phyloP scores from a whole-genome alignment of 2,329 filamentous ascomycete genomes.

The Hymenoscyphus infarciens region DNA sequence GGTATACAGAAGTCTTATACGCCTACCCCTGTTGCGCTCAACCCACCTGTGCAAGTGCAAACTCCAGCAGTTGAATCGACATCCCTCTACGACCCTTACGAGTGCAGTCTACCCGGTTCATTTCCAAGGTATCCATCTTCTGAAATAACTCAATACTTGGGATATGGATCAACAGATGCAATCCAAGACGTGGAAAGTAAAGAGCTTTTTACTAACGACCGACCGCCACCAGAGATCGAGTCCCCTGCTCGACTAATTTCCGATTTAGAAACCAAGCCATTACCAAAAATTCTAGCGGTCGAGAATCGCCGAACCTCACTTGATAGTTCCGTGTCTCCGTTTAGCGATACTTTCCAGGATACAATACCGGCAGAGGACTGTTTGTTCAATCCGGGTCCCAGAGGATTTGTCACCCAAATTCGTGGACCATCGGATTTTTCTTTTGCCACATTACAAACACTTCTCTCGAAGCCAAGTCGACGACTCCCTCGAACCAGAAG shows the following conservation, averaged over 20 bases:
- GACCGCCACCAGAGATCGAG: background rate
- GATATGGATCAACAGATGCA: background rate
- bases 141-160: background rate
- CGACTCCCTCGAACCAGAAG: constrained; percentile 9
- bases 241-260: background rate
- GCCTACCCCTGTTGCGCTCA: background rate
- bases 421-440: background rate
- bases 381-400: background rate
- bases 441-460: background rate
- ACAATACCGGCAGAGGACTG: background rate
- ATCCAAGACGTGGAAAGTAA: background rate
- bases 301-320: background rate
- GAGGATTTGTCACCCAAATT: background rate
- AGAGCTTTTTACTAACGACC: background rate
- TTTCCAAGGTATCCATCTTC: background rate
- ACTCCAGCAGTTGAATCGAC: background rate
- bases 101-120: background rate
- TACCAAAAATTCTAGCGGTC: background rate
- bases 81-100: background rate
- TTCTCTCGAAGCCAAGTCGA: background rate
- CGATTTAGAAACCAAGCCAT: background rate
- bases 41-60: background rate
- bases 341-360: background rate
- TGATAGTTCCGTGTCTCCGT: background rate
- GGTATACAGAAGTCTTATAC: background rate